Evolutionary conservation across 345 rosid species (phyloP), one percentile per base, ranked within the genome.

Genomic region (Salix viminalis): DNA sequence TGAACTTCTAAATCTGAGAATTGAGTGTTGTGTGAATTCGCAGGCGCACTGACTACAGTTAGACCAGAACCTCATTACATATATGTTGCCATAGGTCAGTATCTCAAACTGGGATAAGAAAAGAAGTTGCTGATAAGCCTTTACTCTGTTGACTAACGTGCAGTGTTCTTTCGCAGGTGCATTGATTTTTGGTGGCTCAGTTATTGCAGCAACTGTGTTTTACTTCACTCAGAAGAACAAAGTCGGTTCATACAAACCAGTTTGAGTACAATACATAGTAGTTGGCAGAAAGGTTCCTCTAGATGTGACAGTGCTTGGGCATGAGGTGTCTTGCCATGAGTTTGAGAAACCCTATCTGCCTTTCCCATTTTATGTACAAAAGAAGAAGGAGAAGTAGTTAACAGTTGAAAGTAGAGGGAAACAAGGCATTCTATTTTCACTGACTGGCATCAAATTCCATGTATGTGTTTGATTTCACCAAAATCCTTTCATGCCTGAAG

Each of bases 181-280:
- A 36, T 6, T 78, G 42, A 60, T 78, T 50, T 66, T 72, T 7
- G 81, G 67, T 11, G 68, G 48, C 39, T 4, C 56, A 26, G 42
- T 39, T 16, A 54, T 67, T 19, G 65, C 52, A 3, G 76, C 67
- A 69, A 26, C 76, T 36, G 60, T 64, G 67, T 50, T 67, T 36
- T 78, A 72, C 52, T 72, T 72, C 23, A 10, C 73, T 58, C 44
- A 24, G 8, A 78, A 67, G 62, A 78, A 19, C 60, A 78, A 23
- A 21, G n/a, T 19, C 14, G 67, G 65, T n/a, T 78, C 76, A 12
- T 72, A 72, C 58, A 72, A 78, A 72, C 80, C 80, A 1, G 71
- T 77, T 64, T 77, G 70, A 72, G 13, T 8, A 62, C 50, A 44
- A 13, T 44, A 12, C 16, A 44, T 11, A 44, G 50, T 13, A 44